These are phyloP conservation scores for Pelargonium nanum DNA, from an alignment of 345 rosid genomes.

Conservation along the genomic window DNA sequence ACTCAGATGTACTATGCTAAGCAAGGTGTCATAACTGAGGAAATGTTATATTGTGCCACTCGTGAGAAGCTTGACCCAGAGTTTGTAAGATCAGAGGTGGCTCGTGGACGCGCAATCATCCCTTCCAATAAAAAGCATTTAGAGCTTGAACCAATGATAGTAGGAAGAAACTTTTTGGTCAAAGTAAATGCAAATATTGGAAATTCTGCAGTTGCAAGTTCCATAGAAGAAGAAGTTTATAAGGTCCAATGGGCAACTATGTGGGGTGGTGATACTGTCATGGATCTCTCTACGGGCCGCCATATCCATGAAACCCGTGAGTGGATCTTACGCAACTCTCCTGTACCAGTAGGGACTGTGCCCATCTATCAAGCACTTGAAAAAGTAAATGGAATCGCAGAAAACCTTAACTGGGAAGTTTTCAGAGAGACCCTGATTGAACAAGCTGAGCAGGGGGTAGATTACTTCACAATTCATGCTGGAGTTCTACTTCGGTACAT, in stretches of 20 bases:
- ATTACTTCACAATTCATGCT: slow-evolving; percentile 95
- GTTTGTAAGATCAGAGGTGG: slow-evolving; percentile 93
- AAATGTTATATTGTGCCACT: slow-evolving; percentile 78
- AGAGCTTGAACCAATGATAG: slow-evolving; percentile 93
- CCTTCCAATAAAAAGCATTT: slow-evolving; percentile 96
- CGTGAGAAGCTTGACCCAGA: slow-evolving; percentile 97
- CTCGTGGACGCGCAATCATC: slow-evolving; percentile 91
- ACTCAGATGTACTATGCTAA: slow-evolving; percentile 98
- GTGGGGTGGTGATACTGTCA: slow-evolving; percentile 99
- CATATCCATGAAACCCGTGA: slow-evolving; percentile 98
- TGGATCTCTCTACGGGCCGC: slow-evolving; percentile 98
- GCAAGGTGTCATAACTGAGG: slow-evolving; percentile 94
- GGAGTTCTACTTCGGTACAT: slow-evolving; percentile 86
- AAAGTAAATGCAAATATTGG: slow-evolving; percentile 98
- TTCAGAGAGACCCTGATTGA: slow-evolving; percentile 86
- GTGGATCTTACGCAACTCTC: slow-evolving; percentile 88
- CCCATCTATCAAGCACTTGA: slow-evolving; percentile 99
- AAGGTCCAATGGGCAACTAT: slow-evolving; percentile 99
- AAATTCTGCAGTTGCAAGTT: slow-evolving; percentile 91
- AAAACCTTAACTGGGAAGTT: slow-evolving; percentile 86
- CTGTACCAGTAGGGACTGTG: slow-evolving; percentile 93
- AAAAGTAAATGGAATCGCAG: slow-evolving; percentile 87
- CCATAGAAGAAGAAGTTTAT: slow-evolving; percentile 95
- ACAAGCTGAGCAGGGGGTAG: slow-evolving; percentile 99
- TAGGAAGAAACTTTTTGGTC: slow-evolving; percentile 90